phyloP scores from a whole-genome alignment of 768 basidiomycete genomes.

The Tulasnella sp. region DNA sequence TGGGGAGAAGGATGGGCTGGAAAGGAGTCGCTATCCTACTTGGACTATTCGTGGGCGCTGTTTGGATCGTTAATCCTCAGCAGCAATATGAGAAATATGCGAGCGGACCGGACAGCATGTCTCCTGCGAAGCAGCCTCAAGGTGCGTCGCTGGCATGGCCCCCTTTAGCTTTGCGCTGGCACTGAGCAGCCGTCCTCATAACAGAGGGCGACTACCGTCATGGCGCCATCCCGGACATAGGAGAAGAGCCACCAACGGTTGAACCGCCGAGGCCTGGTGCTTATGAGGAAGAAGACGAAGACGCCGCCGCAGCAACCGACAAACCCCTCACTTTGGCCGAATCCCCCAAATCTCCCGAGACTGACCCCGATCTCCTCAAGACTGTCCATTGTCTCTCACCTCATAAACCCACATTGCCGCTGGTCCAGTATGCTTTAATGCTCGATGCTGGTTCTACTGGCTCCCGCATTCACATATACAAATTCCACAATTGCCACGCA shows the following conservation, averaged over 20 bases:
- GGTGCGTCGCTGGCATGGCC: neutral
- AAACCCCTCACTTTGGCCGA: conserved; percentile 17
- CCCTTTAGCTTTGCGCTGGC: neutral
- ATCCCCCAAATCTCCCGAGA: conserved; percentile 46
- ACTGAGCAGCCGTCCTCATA: neutral
- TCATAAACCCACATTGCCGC: conserved; percentile 39
- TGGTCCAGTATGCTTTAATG: conserved; percentile 92
- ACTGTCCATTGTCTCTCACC: conserved; percentile 66
- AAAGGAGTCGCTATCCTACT: neutral
- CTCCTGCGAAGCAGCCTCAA: neutral
- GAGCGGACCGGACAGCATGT: neutral
- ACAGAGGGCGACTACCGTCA: neutral
- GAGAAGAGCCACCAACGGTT: neutral
- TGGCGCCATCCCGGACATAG: neutral
- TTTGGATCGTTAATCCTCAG: conserved; percentile 9
- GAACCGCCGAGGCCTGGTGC: neutral
- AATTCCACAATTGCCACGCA: conserved; percentile 82
- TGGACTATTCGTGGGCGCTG: conserved; percentile 7
- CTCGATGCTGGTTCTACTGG: conserved; percentile 98
- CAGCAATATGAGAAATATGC: conserved; percentile 9
- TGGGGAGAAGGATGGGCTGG: conserved; percentile 10
- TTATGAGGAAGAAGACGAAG: conserved; percentile 15
- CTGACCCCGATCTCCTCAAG: conserved; percentile 63
- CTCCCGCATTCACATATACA: conserved; percentile 96
- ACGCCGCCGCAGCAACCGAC: conserved; percentile 3